These are phyloP conservation scores for Pelargonium fulgidum DNA, from an alignment of 441 rosid species.

Conservation along the genomic window DNA sequence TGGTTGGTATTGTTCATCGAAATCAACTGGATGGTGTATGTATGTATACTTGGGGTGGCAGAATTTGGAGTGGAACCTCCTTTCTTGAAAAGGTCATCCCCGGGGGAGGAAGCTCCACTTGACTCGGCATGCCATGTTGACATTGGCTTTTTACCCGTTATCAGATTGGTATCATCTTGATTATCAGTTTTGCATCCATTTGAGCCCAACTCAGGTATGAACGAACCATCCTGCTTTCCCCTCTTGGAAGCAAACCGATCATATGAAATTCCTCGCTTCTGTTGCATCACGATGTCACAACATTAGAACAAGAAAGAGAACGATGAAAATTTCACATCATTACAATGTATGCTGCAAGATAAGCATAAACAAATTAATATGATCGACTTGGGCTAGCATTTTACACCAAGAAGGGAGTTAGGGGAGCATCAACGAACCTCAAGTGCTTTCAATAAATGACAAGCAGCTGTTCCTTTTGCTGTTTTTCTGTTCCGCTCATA, in stretches of 20 bases:
- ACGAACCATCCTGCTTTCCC: slow-evolving; percentile 30
- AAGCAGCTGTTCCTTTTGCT: slow-evolving; percentile 85
- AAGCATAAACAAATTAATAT: too few species aligned
- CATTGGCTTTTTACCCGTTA: slow-evolving; percentile 25
- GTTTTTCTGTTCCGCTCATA: slow-evolving; percentile 48
- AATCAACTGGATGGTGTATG: background rate
- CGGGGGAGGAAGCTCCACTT: slow-evolving; percentile 14
- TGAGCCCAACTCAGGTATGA: background rate
- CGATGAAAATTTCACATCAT: background rate
- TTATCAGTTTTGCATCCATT: slow-evolving; percentile 20
- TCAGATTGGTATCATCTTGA: slow-evolving; percentile 18
- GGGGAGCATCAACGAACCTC: slow-evolving; percentile 42
- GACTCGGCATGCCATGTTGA: slow-evolving; percentile 22
- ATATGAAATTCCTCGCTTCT: slow-evolving; percentile 49
- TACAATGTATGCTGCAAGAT: too few species aligned
- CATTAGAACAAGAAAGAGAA: background rate
- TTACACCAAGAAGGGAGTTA: too few species aligned
- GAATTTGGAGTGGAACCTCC: slow-evolving; percentile 14
- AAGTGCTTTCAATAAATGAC: slow-evolving; percentile 59
- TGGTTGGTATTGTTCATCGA: background rate
- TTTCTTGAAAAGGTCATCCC: slow-evolving; percentile 8
- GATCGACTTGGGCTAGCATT: too few species aligned
- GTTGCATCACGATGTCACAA: slow-evolving; percentile 22
- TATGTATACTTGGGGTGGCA: slow-evolving; percentile 30
- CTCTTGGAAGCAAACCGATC: slow-evolving; percentile 30